These are phyloP conservation scores for Trametes versicolor DNA, from an alignment of 1,284 basidiomycete genomes.

Conservation along the genomic window DNA sequence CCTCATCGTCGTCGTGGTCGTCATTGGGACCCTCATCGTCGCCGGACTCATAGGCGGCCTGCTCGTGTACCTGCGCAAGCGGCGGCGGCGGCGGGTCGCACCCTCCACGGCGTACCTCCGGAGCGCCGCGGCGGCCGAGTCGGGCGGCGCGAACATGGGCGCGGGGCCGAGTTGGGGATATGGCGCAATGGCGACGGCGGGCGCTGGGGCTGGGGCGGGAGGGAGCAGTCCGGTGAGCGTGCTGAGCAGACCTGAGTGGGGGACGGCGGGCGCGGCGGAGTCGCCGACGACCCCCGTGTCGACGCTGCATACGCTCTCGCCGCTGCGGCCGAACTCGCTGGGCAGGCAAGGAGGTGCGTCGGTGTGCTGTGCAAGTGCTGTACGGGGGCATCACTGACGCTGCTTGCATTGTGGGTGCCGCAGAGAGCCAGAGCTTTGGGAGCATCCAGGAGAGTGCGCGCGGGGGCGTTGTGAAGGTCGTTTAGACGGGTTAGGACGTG, in stretches of 20 bases:
- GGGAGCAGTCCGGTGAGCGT: neutral
- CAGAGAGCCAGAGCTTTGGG: neutral
- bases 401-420: neutral
- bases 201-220: neutral
- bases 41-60: conserved; percentile 3
- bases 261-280: neutral
- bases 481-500: too few species aligned
- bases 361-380: neutral
- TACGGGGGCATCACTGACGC: neutral
- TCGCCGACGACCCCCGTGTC: conserved; percentile 14
- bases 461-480: too few species aligned
- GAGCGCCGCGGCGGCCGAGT: conserved; percentile 6
- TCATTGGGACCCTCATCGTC: conserved; percentile 4
- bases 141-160: neutral
- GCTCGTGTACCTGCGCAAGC: neutral
- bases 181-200: neutral
- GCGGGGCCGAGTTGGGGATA: neutral
- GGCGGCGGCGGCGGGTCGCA: conserved; percentile 12
- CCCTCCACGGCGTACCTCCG: conserved; percentile 20
- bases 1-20: conserved; percentile 8
- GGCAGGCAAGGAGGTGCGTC: conserved; percentile 4
- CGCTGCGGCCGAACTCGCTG: conserved; percentile 9
- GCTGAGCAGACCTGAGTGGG: neutral
- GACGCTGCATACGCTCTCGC: conserved; percentile 2
- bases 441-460: too few species aligned